Evolutionary conservation across 163 green algal genomes (phyloP).

Genomic region (Scenedesmus sp.): DNA sequence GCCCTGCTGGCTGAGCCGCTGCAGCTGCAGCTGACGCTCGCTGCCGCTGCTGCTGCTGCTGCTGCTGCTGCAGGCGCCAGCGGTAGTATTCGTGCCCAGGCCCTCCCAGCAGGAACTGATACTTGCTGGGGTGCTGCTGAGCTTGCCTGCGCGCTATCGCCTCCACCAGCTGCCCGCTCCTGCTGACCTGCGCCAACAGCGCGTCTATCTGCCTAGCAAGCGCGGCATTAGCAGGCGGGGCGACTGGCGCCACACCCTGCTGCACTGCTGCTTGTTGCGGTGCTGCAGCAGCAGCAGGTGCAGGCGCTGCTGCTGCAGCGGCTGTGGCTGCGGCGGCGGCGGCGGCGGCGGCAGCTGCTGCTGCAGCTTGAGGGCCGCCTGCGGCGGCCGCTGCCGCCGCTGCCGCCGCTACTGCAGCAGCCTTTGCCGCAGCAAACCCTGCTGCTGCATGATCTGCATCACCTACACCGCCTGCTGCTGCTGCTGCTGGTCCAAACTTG

Average conservation of each 20-base stretch:
- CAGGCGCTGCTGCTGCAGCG: conserved; percentile 44
- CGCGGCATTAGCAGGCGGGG: conserved; percentile 69
- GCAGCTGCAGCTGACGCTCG: conserved; percentile 23
- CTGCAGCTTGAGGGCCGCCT: neutral
- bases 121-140: conserved; percentile 33
- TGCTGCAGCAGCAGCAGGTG: conserved; percentile 67
- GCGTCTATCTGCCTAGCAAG: conserved; percentile 80
- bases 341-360: conserved; percentile 39
- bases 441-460: conserved; percentile 33
- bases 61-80: conserved; percentile 68
- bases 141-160: conserved; percentile 72
- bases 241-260: conserved; percentile 34
- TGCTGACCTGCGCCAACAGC: conserved; percentile 86
- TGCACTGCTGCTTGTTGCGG: neutral
- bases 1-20: neutral
- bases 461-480: conserved; percentile 38
- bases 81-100: conserved; percentile 84
- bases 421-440: conserved; percentile 34
- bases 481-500: conserved; percentile 51
- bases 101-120: conserved; percentile 64
- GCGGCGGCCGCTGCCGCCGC: conserved; percentile 42
- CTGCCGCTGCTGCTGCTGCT: conserved; percentile 53
- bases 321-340: neutral
- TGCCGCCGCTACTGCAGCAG: conserved; percentile 7
- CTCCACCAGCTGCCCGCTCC: conserved; percentile 81